Evolutionary conservation across 1,139 yeast genomes (phyloP).

Genomic region (Meyerozyma guilliermondii): DNA sequence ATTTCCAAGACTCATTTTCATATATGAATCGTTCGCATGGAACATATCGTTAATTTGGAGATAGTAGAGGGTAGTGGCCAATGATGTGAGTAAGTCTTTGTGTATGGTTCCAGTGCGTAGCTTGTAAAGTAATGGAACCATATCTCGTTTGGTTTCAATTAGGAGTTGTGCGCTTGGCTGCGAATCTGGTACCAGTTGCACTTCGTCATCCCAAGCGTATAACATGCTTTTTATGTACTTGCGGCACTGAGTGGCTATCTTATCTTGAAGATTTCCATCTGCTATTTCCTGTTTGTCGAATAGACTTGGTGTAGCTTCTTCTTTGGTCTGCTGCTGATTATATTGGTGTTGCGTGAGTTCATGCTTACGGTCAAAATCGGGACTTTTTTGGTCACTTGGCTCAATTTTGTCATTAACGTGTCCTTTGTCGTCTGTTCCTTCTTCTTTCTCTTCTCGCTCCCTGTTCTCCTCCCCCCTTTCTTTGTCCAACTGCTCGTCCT

Average conservation of each 20-base stretch:
- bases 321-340: constrained; percentile 15
- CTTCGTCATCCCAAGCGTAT: constrained; percentile 37
- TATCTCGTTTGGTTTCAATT: constrained; percentile 53
- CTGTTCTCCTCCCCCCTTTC: constrained; percentile 4
- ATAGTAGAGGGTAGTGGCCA: constrained; percentile 57
- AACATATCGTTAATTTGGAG: constrained; percentile 50
- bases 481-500: background rate
- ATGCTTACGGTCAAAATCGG: no score
- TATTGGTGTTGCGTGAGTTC: constrained; percentile 11
- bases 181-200: constrained; percentile 3
- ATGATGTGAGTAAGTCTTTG: constrained; percentile 43
- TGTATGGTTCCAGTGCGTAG: constrained; percentile 47
- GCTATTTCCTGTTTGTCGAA: constrained; percentile 33
- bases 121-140: constrained; percentile 57
- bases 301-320: constrained; percentile 17
- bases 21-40: constrained; percentile 64
- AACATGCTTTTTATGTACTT: constrained; percentile 45
- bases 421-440: constrained; percentile 2
- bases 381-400: no score
- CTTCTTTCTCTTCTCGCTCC: constrained; percentile 4
- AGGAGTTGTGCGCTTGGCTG: constrained; percentile 16
- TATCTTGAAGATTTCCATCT: constrained; percentile 19
- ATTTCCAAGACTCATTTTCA: constrained; percentile 78
- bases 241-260: constrained; percentile 41
- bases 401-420: no score